Base-by-base conservation (phyloP, 2,329 filamentous ascomycete species). In the Xylariomycetidae sp. region DNA sequence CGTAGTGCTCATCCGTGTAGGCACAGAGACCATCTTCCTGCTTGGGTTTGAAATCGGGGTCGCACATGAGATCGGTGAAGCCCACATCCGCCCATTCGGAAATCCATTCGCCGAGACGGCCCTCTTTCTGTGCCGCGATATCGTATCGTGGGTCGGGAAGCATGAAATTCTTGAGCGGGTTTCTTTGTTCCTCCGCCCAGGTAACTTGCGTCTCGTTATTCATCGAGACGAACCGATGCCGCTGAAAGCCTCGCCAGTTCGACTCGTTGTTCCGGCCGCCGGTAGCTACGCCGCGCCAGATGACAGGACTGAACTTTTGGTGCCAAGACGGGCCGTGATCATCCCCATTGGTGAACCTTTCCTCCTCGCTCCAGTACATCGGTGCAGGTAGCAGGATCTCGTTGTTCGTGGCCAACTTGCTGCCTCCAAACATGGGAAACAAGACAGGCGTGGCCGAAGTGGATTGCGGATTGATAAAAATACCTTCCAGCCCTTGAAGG, bases 161-260 rank as follows among this genome's bases (percentile, higher is more conserved):
- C 6, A 60, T 67, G 44, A 76, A 79, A 53, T 79, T 79, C 37
- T 66, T 53, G 0, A 71, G 59, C 4, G 52, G 43, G 39, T 65
- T 57, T 6, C 47, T 32, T 10, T 58, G 59, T 3, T 57, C 48
- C 44, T 80, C 72, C 3, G 71, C 72, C 6, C 57, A 50, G 5
- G 50, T 48, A 4, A 83, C 63, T 36, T 67, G 69, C 6, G 79
- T 82, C 9, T 65, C 72, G 46, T 88, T 87, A 49, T 79, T 72
- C 77, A 87, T 82, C 28, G 76, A 67, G 2, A 86, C 71, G 50
- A 88, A 85, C 2, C 84, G 79, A 50, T 87, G 83, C 4, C 83
- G 75, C 43, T 88, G 82, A 49, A 86, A 87, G 0, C 76, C 72
- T 9, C 66, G 72, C 83, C 83, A 88, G 47, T 79, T 86, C 18